Base-by-base conservation (phyloP, 352 stramenopile genomes). In the Bremia lactucae region DNA sequence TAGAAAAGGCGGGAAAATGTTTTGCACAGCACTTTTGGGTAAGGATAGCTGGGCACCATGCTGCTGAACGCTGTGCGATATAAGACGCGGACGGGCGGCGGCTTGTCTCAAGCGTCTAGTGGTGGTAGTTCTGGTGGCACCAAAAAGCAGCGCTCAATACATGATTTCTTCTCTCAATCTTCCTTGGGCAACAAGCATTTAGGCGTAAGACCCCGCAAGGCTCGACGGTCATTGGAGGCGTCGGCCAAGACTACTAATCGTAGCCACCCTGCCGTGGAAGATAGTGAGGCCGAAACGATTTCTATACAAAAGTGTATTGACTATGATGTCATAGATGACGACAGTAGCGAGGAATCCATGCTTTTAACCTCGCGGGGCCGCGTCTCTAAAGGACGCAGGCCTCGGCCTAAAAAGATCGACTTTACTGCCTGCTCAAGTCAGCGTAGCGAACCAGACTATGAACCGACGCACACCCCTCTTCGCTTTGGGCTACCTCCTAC, bases 91-190 rank as follows among this genome's bases (percentile, higher is more conserved):
- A 26, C 29, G 21, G 38, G 36, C 31, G 49, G 31, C 18, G 34
- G 43, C 41, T 43, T 33, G 36, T 48, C 47, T 11, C 42, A 50
- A 26, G 16, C 34, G 16, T 42, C 33, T 18, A 41, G 31, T n/a
- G 34, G 44, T 18, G 42, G 35, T 10, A 26, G 47, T 7, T 49
- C 51, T 20, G n/a, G 36, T 3, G 41, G 42, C 15, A 42, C 54
- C 46, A 87, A 86, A 63, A 89, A 87, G 50, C 79, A 92, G 60
- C 76, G 79, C 20, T 88, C 75, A 8, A 84, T 92, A 47, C 74
- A 86, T 56, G 79, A 92, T 42, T 92, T 88, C 46, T 92, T 92
- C 49, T 65, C 67, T 2, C 69, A 83, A 59, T 41, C 48, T 3
- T 22, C 24, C 6, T 14, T 19, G n/a, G 64, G 43, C 38, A 57